Evolutionary conservation across 192 early-diverging fungal genomes (phyloP), one percentile per base, ranked within the genome.

Genomic region (Coemansia sp.): DNA sequence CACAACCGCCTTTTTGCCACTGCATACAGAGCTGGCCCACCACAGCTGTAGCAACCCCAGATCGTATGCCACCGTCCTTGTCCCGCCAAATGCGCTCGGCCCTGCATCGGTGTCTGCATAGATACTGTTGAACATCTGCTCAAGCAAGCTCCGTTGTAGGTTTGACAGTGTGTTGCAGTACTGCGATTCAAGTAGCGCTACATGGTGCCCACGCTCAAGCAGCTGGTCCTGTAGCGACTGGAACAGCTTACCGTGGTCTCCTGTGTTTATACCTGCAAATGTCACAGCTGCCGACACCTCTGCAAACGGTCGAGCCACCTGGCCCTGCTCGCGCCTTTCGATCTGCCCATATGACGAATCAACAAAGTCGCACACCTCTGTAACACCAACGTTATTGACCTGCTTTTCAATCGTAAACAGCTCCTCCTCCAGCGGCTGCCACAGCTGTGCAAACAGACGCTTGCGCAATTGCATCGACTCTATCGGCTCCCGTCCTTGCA

Each of bases 221-320:
- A 85, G 72, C 52, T 69, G 68, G 62, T n/a, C 54, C 48, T 85
- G 83, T 19, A 94, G 84, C 58, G 87, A 85, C 52, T 71, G 67
- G 60, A 92, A 94, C 9, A 91, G 80, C 22, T 84, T 78, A 57
- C 85, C 85, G 45, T 94, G 89, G 69, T 94, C 92, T 27, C 87
- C 86, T 1, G 84, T 87, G 62, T 94, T 94, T 17, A 67, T 76
- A 62, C 89, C 89, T 0, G 89, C 85, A 76, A 91, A 91, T 2
- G 89, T 82, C 2, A 93, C 73, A 2, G 84, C 91, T 15, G 91
- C 86, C 0, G 91, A 86, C 32, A 92, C 71, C 63, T 93, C 90
- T 45, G 84, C 78, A 63, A 83, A 85, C 2, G 88, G 87, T 53
- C 82, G 74, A 4, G 74, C 67, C 8, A 86, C 70, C 64, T 73